Base-by-base conservation (phyloP, 305 asterid species). In the Fraxinus platypoda region DNA sequence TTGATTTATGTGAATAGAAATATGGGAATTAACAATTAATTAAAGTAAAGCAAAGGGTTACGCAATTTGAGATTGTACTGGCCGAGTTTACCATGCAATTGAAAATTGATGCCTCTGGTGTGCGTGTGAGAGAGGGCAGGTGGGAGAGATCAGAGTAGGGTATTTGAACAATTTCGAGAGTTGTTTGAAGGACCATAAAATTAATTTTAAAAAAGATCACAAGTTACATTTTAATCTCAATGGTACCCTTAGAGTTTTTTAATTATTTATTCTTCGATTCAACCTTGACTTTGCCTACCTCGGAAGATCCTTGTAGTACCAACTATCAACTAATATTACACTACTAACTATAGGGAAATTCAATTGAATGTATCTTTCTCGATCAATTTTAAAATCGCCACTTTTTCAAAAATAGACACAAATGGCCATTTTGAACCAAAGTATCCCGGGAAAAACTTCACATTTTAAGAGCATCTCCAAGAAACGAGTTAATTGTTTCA, bases 81-180 rank as follows among this genome's bases (percentile, higher is more conserved):
- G 75, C 25, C 43, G 25, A 71, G 23, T 15, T 71, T 43, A 71
- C 75, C 21, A 31, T 71, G 75, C 75, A 30, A 31, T 15, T 70
- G 37, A 31, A 26, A 66, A 71, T 71, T 71, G 75, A 30, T 31
- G 41, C 46, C 43, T 71, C 76, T 15, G 26, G 68, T 19, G 41
- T 31, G 26, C 17, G 76, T 0, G 43, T 7, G 13, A 31, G 46
- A 2, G 2, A 17, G 46, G 31, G 13, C 17, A 17, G 25, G 75
- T 17, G 43, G 26, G 26, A 57, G 68, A 57, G 12, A n/a, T 6
- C 46, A 17, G 46, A 31, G 43, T 71, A 71, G 86, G 83, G 68
- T 86, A 89, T 66, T 79, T 90, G 81, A 80, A 82, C 83, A 57
- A 85, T 86, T 83, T 91, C 28, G 26, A 57, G 64, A 66, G 74